Evolutionary conservation across 805 yeast species (phyloP).

Genomic region (Kazachstania africana): DNA sequence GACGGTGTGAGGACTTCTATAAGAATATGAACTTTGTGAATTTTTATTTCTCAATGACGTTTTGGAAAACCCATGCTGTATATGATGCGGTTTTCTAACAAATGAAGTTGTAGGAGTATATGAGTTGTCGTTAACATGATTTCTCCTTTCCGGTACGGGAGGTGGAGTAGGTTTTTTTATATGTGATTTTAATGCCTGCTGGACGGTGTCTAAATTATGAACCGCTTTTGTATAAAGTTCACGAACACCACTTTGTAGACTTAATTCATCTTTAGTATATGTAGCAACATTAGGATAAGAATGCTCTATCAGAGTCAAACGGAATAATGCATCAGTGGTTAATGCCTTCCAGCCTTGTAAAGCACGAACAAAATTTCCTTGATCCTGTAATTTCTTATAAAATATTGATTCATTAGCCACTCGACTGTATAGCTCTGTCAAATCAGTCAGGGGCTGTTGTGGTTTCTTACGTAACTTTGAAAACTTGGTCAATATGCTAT

Average conservation of each 20-base stretch:
- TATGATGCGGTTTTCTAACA: slow-evolving; percentile 4
- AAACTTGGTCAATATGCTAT: slow-evolving; percentile 9
- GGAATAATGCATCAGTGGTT: slow-evolving; percentile 48
- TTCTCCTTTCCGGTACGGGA: no score
- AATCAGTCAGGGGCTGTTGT: slow-evolving; percentile 45
- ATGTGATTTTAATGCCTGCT: no score
- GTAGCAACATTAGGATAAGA: slow-evolving; percentile 21
- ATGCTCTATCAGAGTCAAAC: slow-evolving; percentile 42
- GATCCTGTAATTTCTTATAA: slow-evolving; percentile 48
- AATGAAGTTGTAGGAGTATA: neutral
- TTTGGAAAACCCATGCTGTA: slow-evolving; percentile 10
- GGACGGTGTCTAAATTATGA: slow-evolving; percentile 31
- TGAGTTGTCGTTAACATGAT: neutral
- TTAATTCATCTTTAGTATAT: slow-evolving; percentile 35
- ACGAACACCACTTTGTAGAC: slow-evolving; percentile 31
- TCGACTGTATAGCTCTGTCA: slow-evolving; percentile 50
- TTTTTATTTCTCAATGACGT: slow-evolving; percentile 22
- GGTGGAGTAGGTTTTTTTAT: no score
- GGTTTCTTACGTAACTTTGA: slow-evolving; percentile 40
- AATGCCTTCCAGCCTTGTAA: slow-evolving; percentile 63
- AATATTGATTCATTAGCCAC: slow-evolving; percentile 47
- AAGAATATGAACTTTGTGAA: slow-evolving; percentile 1
- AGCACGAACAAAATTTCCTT: slow-evolving; percentile 40
- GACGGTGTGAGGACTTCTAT: no score
- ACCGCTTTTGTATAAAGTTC: slow-evolving; percentile 28